Percentiles rank a stretch among this genome's conserved stretches.
Conservation (phyloP, 495 filamentous ascomycete species). For the Penicillium alfredii region DNA sequence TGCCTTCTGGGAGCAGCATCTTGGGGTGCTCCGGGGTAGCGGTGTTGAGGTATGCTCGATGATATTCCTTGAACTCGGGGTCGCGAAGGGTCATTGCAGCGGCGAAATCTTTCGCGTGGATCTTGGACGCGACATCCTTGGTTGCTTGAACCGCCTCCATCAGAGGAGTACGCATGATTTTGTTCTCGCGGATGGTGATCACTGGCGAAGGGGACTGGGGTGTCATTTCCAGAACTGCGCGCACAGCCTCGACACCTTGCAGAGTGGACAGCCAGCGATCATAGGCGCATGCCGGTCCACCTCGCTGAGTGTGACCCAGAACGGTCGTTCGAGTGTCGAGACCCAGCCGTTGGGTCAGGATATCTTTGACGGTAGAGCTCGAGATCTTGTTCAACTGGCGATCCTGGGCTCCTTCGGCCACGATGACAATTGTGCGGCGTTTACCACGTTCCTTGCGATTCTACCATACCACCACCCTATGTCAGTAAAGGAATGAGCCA, state of each 20-base stretch:
- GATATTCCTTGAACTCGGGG: slow-evolving; percentile 91
- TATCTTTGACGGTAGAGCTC: slow-evolving; percentile 72
- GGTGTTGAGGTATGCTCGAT: slow-evolving; percentile 82
- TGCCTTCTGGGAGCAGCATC: slow-evolving; percentile 59
- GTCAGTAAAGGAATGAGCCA: neutral
- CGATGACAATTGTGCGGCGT: slow-evolving; percentile 95
- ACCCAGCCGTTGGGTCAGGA: slow-evolving; percentile 71
- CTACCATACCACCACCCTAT: slow-evolving; percentile 32
- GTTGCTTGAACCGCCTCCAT: slow-evolving; percentile 84
- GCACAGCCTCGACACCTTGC: slow-evolving; percentile 94
- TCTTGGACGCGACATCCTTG: slow-evolving; percentile 72
- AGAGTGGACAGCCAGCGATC: slow-evolving; percentile 90
- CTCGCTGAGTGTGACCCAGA: slow-evolving; percentile 92
- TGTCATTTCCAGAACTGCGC: slow-evolving; percentile 86
- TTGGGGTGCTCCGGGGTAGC: slow-evolving; percentile 63
- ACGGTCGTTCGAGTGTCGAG: slow-evolving; percentile 94
- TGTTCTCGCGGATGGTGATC: slow-evolving; percentile 95
- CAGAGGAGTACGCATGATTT: slow-evolving; percentile 83
- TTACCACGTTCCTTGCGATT: slow-evolving; percentile 82
- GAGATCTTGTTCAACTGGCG: slow-evolving; percentile 77
- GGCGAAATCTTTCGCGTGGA: slow-evolving; percentile 75
- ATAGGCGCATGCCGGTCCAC: slow-evolving; percentile 86
- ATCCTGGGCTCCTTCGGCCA: slow-evolving; percentile 93
- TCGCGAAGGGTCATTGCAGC: slow-evolving; percentile 82
- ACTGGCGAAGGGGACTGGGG: slow-evolving; percentile 89